Evolutionary conservation across 768 basidiomycete species (phyloP), one percentile per base, ranked within the genome.

Genomic region (Podaxis rugospora): DNA sequence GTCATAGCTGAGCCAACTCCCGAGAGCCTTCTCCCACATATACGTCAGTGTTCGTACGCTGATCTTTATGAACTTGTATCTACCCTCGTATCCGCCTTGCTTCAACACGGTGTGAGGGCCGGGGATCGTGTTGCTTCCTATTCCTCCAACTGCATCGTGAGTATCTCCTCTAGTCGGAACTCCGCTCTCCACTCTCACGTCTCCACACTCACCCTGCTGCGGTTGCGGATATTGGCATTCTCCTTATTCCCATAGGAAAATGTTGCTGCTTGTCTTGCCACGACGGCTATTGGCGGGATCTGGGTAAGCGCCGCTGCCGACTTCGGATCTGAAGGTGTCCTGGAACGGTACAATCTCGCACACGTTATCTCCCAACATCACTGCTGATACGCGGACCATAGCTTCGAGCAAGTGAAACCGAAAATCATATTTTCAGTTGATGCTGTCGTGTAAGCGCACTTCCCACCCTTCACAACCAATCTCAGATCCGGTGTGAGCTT

Each of bases 231-330:
- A 25, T 46, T 27, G 39, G 49, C 35, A 9, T 49, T 39, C 23
- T 63, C 46, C 35, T 60, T 55, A 39, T 57, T 53, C 53, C 49
- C 40, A 23, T 66, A 89, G 88, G 88, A 89, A 75, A 88, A 85
- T 65, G 81, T 88, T 5, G 84, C 78, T 16, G 83, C 84, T 1
- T 87, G 83, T 70, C 80, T 90, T 27, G 88, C 88, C 5, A 79
- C 87, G 16, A 75, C 86, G 40, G 88, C 89, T 21, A 74, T 91
- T 54, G 90, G 86, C 50, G 89, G 80, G n/a, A 89, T 93, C 46
- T 93, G 90, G 88, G 89, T 90, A 47, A 86, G 85, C 67, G 89
- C 89, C 13, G 89, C 90, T 16, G 85, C 90, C 14, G 91, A 93
- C 72, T 92, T 93, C 72, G 91, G 88, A n/a, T 76, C 88, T 18